These are phyloP conservation scores for Pulveroboletus sp. DNA, from an alignment of 768 basidiomycete genomes.

Conservation along the genomic window DNA sequence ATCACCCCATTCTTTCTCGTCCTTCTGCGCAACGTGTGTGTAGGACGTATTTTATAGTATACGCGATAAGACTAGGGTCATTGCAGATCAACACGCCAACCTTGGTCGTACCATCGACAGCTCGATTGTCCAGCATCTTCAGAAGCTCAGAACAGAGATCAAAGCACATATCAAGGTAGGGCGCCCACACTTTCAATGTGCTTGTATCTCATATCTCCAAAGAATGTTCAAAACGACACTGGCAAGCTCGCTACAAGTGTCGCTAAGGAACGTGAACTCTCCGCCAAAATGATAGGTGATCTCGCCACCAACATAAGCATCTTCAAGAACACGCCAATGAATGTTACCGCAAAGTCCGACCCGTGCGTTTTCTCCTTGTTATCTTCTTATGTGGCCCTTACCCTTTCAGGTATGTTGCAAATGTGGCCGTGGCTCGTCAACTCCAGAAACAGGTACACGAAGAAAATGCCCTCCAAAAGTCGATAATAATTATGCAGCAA, in stretches of 20 bases:
- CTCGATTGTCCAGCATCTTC: conserved; percentile 95
- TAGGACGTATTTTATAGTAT: conserved; percentile 91
- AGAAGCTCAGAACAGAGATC: conserved; percentile 91
- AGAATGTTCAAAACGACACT: conserved; percentile 95
- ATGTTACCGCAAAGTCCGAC: conserved; percentile 52
- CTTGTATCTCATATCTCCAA: background rate
- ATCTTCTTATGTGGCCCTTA: background rate
- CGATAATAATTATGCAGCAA: conserved; percentile 96
- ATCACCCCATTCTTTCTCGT: background rate
- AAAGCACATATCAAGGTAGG: conserved; percentile 93
- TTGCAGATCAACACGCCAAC: conserved; percentile 96
- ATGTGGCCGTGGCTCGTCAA: conserved; percentile 69
- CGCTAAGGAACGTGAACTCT: conserved; percentile 85
- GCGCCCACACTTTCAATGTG: background rate
- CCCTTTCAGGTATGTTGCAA: conserved; percentile 53
- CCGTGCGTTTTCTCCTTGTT: background rate
- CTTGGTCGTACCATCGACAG: conserved; percentile 94
- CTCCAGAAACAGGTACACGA: conserved; percentile 91
- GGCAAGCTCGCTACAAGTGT: conserved; percentile 88
- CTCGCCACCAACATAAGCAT: conserved; percentile 82
- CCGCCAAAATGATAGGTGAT: conserved; percentile 79
- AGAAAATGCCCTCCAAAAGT: conserved; percentile 97
- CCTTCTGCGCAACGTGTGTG: background rate
- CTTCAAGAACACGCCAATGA: conserved; percentile 93
- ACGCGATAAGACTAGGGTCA: conserved; percentile 86